Conservation (phyloP, 176 grass and related monocot genomes). For the Hyparrhenia diplandra region DNA sequence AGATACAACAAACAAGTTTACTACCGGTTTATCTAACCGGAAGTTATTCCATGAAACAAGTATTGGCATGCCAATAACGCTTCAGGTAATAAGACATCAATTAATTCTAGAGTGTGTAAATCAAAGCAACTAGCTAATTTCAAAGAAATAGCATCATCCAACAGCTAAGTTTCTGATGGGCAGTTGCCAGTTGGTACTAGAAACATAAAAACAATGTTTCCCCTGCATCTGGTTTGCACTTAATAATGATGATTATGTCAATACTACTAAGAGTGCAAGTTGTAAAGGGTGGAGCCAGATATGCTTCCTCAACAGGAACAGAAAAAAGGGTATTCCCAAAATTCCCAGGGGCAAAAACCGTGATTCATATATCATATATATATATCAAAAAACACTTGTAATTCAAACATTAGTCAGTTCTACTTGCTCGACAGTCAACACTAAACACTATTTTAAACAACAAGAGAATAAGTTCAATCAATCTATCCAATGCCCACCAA, state of each 20-base stretch:
- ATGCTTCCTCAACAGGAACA: too few species aligned
- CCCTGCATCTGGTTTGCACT: too few species aligned
- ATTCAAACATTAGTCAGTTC: too few species aligned
- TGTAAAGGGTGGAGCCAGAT: too few species aligned
- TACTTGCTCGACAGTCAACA: too few species aligned
- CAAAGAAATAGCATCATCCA: neutral
- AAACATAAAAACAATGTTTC: neutral
- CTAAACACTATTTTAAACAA: neutral
- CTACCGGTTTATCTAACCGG: neutral
- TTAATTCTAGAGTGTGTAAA: neutral
- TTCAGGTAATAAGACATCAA: neutral
- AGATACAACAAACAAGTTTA: too few species aligned
- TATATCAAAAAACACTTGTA: too few species aligned
- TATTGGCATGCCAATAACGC: neutral
- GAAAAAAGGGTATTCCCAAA: too few species aligned
- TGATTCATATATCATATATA: too few species aligned
- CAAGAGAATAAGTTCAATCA: neutral
- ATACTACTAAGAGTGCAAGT: too few species aligned
- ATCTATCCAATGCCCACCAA: neutral
- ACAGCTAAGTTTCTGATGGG: neutral
- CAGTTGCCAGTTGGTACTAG: neutral
- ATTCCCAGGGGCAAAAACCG: too few species aligned
- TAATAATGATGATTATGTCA: too few species aligned
- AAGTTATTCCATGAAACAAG: neutral
- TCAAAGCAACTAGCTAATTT: neutral